Percentiles rank a stretch among this genome's conserved stretches.
These are phyloP conservation scores for Sisymbrium irio DNA, from an alignment of 345 rosid species.

Conservation along the genomic window DNA sequence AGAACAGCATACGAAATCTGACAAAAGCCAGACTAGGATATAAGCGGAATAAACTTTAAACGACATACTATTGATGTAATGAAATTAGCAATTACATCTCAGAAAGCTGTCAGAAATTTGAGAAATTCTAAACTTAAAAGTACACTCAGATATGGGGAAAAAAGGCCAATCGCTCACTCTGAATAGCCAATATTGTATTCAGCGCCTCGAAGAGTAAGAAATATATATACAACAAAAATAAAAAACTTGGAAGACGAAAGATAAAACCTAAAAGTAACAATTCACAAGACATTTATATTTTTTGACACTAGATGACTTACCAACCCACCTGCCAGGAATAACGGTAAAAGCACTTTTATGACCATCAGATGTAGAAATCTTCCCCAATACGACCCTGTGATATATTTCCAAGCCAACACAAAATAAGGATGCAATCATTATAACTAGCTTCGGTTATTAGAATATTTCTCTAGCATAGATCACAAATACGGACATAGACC, in stretches of 20 bases:
- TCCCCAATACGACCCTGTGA: conserved; percentile 98
- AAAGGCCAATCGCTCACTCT: conserved; percentile 5
- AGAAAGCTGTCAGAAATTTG: conserved; percentile 5
- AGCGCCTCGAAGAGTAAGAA: not conserved
- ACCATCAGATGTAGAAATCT: conserved; percentile 86
- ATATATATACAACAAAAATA: not conserved
- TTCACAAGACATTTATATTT: not conserved
- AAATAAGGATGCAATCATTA: conserved; percentile 35
- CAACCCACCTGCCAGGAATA: conserved; percentile 92
- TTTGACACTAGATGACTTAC: conserved; percentile 55
- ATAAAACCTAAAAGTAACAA: conserved; percentile 1
- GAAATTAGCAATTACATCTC: not conserved
- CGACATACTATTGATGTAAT: not conserved
- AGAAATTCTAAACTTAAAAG: conserved; percentile 3
- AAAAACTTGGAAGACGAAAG: not conserved
- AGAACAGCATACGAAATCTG: not conserved
- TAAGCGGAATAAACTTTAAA: not conserved
- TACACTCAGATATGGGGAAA: not conserved
- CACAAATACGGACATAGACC: conserved; percentile 11
- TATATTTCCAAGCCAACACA: conserved; percentile 48
- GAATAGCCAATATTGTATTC: conserved; percentile 5
- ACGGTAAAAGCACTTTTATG: conserved; percentile 80
- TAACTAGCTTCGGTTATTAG: conserved; percentile 34
- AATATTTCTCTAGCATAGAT: conserved; percentile 26
- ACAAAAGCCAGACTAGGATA: not conserved